These are phyloP conservation scores for Flaveria floridana DNA, from an alignment of 140 eudicot species.

Conservation along the genomic window DNA sequence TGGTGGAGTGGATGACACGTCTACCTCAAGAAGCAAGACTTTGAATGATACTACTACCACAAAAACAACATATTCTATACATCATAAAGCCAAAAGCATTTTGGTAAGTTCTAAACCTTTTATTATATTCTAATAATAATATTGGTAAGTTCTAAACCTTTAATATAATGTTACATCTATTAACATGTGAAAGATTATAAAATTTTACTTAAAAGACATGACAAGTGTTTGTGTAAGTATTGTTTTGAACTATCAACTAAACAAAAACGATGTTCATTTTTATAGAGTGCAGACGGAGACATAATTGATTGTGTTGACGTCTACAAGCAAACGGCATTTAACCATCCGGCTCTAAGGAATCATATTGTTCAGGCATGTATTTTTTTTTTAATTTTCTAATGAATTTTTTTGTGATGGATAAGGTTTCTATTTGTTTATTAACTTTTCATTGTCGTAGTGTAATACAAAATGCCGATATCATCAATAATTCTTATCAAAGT, in stretches of 20 bases:
- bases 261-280: neutral
- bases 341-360: constrained; percentile 58
- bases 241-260: neutral
- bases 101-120: constrained; percentile 27
- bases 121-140: neutral
- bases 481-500: neutral
- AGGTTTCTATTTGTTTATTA: neutral
- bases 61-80: constrained; percentile 25
- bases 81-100: constrained; percentile 30
- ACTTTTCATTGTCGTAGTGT: neutral
- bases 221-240: neutral
- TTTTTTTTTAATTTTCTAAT: neutral
- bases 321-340: constrained; percentile 63
- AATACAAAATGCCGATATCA: neutral
- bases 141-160: too few relatives aligned
- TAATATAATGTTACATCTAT: neutral
- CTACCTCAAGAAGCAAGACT: constrained; percentile 18
- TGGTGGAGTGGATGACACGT: constrained; percentile 11
- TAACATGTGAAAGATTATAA: neutral
- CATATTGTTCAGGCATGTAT: constrained; percentile 59
- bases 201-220: neutral
- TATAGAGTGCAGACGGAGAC: constrained; percentile 81
- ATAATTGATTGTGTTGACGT: constrained; percentile 67
- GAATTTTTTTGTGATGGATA: neutral
- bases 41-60: constrained; percentile 23